Percentiles rank a stretch among this genome's conserved stretches.
Evolutionary conservation across 805 yeast genomes (phyloP).

Genomic region (Sugiyamaella qingdaonensis): DNA sequence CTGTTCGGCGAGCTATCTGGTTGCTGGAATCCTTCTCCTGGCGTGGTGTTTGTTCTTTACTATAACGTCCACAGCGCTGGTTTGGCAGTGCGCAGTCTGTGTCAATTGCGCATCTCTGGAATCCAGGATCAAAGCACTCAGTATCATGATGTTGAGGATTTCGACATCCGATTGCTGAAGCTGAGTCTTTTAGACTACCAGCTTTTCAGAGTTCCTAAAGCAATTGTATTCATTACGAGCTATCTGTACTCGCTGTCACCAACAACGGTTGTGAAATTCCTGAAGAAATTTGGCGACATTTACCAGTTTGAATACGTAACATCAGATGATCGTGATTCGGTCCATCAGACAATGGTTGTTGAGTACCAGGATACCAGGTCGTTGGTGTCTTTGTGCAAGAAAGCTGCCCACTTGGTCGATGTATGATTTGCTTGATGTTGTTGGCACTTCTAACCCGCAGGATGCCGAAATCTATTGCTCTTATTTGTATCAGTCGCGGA

Average conservation of each 20-base stretch:
- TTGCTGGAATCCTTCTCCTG: background rate
- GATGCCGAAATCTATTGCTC: background rate
- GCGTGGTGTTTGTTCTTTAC: background rate
- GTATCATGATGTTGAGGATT: background rate
- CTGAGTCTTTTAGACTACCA: background rate
- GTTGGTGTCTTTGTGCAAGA: background rate
- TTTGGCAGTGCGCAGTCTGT: background rate
- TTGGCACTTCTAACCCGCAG: background rate
- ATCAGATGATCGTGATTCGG: background rate
- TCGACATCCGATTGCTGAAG: background rate
- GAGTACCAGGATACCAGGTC: background rate
- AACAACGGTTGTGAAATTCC: background rate
- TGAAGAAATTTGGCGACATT: background rate
- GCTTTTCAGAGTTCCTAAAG: background rate
- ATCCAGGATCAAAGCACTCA: background rate
- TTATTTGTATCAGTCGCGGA: background rate
- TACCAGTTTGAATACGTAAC: background rate
- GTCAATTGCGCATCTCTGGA: background rate
- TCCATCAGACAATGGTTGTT: background rate
- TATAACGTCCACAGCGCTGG: background rate
- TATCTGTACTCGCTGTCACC: background rate
- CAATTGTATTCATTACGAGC: background rate
- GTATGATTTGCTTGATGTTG: background rate
- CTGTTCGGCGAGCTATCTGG: background rate
- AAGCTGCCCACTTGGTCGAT: background rate